Percentiles rank a stretch among this genome's conserved stretches.
These are phyloP conservation scores for Adansonia gregorii DNA, from an alignment of 441 rosid species.

Conservation along the genomic window DNA sequence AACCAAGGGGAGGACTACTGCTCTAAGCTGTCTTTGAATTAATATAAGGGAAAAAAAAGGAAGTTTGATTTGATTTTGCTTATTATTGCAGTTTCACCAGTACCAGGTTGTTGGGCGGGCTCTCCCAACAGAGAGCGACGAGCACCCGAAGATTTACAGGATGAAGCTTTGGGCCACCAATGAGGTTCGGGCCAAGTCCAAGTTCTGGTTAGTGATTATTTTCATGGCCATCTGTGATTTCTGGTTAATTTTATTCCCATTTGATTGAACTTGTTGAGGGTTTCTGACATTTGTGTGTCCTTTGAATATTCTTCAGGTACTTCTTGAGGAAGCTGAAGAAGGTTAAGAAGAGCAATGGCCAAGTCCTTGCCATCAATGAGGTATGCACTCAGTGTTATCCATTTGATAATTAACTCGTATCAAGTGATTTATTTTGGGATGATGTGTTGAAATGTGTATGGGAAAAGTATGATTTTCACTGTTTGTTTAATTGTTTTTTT, in stretches of 20 bases:
- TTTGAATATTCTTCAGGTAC: constrained; percentile 33
- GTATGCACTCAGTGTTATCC: neutral
- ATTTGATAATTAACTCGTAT: neutral
- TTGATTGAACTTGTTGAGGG: neutral
- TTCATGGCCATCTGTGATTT: neutral
- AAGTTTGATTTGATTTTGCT: neutral
- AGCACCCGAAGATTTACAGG: constrained; percentile 55
- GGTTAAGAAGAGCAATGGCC: constrained; percentile 49
- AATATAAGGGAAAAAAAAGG: neutral
- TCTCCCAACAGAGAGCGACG: constrained; percentile 48
- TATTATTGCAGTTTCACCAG: constrained; percentile 45
- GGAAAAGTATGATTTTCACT: neutral
- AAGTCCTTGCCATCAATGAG: constrained; percentile 47
- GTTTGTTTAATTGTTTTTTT: neutral
- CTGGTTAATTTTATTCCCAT: neutral
- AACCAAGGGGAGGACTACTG: neutral
- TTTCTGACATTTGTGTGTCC: neutral
- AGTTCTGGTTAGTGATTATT: constrained; percentile 46
- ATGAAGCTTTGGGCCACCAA: constrained; percentile 58
- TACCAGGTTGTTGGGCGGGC: constrained; percentile 57
- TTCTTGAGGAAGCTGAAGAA: constrained; percentile 47
- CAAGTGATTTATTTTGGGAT: neutral
- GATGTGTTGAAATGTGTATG: neutral
- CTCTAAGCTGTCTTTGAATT: neutral
- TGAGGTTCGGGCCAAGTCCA: constrained; percentile 54